Base-by-base conservation (phyloP, 208 protist genomes). In the Histomonas meleagridis region DNA sequence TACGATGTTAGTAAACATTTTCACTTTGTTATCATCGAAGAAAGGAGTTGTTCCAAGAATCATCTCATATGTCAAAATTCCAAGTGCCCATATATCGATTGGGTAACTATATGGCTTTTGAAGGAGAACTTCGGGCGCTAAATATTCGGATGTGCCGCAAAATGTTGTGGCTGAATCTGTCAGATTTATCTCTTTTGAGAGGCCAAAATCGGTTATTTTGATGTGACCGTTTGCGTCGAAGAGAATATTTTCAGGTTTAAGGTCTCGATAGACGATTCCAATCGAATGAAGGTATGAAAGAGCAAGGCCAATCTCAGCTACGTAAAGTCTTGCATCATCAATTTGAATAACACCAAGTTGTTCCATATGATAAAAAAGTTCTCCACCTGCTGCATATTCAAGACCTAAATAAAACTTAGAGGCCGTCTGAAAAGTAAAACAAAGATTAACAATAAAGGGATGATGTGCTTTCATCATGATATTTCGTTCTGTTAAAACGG, bases 181-280 rank as follows among this genome's bases (percentile, higher is more conserved):
- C n/a, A 62, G 23, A 0, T n/a, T 43, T 2, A 49, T 35, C 90
- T 95, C 92, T 90, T 96, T 96, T 1, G 95, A 96, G 18, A 96
- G 76, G n/a, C 95, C 95, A 92, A 96, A 96, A 92, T 96, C 95
- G 32, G 92, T 81, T 18, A 94, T 12, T 51, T 53, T 55, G 28
- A 93, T 53, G 70, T 94, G 94, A 0, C 94, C 95, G 28, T 93
- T 49, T 35, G 90, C 81, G 55, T 95, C 94, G 0, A 96, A 57
- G n/a, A 96, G 92, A 32, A 95, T 81, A 90, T 95, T 96, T 91
- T 96, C 95, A 51, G 95, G 94, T 90, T 96, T 95, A 48, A 96
- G 53, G 53, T 93, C 92, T n/a, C 94, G 79, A 92, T 95, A 95
- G 65, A 95, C 91, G 60, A 96, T 92, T 43, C 92, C 93, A 55